Evolutionary conservation across 2,329 filamentous ascomycete species (phyloP), one percentile per base, ranked within the genome.

Genomic region (Ophiostoma angusticollis): DNA sequence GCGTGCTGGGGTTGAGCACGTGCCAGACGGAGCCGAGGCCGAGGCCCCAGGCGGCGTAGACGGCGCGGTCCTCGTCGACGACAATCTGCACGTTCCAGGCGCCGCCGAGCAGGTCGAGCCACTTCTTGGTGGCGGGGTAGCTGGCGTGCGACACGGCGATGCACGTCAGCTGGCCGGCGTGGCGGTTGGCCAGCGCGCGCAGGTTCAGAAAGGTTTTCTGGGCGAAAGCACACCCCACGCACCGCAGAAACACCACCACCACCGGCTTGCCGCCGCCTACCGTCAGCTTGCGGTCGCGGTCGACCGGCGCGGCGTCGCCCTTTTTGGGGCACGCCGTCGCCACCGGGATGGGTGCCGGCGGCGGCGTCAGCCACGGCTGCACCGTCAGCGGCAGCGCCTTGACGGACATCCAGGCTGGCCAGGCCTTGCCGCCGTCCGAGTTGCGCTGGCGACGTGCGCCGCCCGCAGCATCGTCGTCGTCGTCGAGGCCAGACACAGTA

Each of bases 131-230:
- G 22, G 73, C 71, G 17, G 63, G 58, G 4, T 60, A 54, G 8
- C 72, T 75, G 28, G 72, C 68, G 57, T 78, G 73, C 18, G 72
- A 76, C 36, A 77, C 60, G 45, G 72, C 72, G 40, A 77, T 60
- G 58, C 71, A 76, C 42, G 62, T 63, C 9, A 76, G 57, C 30
- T 58, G 56, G 48, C 55, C 54, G 37, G 64, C 58, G 47, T 72
- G 61, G 36, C 65, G 65, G 53, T 67, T 70, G 11, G 70, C 64
- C 41, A 77, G 61, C 31, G 66, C 58, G 36, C 72, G 69, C 39
- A 76, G 62, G 44, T 63, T 58, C 43, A 75, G 58, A 50, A 77
- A 76, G 5, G 70, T 67, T 48, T 73, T 67, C 49, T 72, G 67
- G 16, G 69, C 69, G 50, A 72, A 72, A 7, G 69, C 69, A 52